Evolutionary conservation across 176 grass and related monocot genomes (phyloP).

Genomic region (Bonia amplexicaulis): DNA sequence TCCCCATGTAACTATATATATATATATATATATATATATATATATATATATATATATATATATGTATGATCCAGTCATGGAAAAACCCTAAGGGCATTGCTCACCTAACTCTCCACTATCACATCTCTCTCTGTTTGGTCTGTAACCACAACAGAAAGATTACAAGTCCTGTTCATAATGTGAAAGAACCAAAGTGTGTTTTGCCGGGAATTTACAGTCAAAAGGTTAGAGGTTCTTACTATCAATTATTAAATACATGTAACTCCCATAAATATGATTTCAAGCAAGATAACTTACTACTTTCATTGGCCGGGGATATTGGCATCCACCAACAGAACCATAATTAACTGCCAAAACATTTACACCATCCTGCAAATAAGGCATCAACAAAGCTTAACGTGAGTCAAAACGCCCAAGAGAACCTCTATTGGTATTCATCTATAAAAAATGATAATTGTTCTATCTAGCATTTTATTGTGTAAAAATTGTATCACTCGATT

Average conservation of each 20-base stretch:
- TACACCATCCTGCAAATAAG: slow-evolving; percentile 70
- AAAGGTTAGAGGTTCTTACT: background rate
- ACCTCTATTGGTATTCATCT: background rate
- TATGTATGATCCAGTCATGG: too few relatives aligned
- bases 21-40: too few relatives aligned
- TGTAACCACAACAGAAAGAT: too few relatives aligned
- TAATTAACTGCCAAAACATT: slow-evolving; percentile 93
- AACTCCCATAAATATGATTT: slow-evolving; percentile 11
- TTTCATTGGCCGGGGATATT: slow-evolving; percentile 69
- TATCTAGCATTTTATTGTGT: background rate
- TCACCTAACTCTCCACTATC: too few relatives aligned
- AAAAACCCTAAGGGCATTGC: too few relatives aligned
- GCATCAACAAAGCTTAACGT: slow-evolving; percentile 17
- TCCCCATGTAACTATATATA: too few relatives aligned
- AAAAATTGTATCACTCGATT: background rate
- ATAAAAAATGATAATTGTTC: background rate
- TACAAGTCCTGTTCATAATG: background rate
- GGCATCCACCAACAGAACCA: slow-evolving; percentile 86
- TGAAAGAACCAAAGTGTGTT: background rate
- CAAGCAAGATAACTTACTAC: slow-evolving; percentile 46
- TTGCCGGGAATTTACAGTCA: background rate
- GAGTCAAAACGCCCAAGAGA: slow-evolving; percentile 9
- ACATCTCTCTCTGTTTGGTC: too few relatives aligned
- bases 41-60: too few relatives aligned
- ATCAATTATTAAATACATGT: background rate